phyloP scores from a whole-genome alignment of 129 eudicot species.

The Flaveria trinervia region DNA sequence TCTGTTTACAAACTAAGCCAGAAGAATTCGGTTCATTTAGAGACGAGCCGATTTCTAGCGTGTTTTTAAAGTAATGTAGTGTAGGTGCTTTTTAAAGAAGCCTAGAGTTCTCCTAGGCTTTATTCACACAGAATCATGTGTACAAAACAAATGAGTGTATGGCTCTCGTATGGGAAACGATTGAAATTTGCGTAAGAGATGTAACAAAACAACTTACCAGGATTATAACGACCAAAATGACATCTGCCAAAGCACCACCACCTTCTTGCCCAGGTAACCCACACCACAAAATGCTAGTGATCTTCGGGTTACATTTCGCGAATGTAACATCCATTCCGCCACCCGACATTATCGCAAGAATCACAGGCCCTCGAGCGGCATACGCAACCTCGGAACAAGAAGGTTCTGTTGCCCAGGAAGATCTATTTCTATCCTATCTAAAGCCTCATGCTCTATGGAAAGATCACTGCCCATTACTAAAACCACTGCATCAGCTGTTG shows the following conservation, averaged over 20 bases:
- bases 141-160: too few species aligned
- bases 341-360: slow-evolving; percentile 36
- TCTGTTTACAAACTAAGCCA: too few species aligned
- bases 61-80: too few species aligned
- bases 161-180: too few species aligned
- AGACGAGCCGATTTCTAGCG: too few species aligned
- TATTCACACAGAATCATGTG: too few species aligned
- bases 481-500: slow-evolving; percentile 34
- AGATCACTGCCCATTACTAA: slow-evolving; percentile 31
- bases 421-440: slow-evolving; percentile 30
- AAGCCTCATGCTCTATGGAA: slow-evolving; percentile 30
- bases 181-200: too few species aligned
- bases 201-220: slow-evolving; percentile 21
- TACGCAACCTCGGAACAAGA: slow-evolving; percentile 28
- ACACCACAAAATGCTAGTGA: slow-evolving; percentile 36
- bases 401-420: slow-evolving; percentile 42
- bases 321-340: slow-evolving; percentile 40
- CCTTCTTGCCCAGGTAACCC: slow-evolving; percentile 44
- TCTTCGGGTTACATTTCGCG: slow-evolving; percentile 28
- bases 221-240: slow-evolving; percentile 32
- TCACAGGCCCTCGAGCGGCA: slow-evolving; percentile 38
- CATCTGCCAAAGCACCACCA: slow-evolving; percentile 43
- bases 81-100: too few species aligned
- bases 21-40: too few species aligned
- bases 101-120: too few species aligned